phyloP scores from a whole-genome alignment of 2,329 filamentous ascomycete species.

The Amauroascus niger region DNA sequence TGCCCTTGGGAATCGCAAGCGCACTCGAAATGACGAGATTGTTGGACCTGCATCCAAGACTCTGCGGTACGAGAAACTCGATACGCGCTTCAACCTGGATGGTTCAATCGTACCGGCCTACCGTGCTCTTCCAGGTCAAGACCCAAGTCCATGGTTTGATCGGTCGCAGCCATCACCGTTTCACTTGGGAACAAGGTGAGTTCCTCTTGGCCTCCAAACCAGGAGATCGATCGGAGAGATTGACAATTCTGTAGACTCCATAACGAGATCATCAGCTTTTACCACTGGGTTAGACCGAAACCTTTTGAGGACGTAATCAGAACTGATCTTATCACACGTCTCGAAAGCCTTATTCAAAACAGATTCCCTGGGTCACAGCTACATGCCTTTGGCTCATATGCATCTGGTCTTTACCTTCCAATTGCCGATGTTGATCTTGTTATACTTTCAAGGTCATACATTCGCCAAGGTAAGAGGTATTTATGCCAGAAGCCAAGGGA shows the following conservation, averaged over 20 bases:
- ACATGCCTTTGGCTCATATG: slow-evolving; percentile 83
- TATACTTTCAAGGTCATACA: slow-evolving; percentile 55
- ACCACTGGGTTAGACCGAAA: slow-evolving; percentile 68
- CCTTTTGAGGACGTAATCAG: slow-evolving; percentile 70
- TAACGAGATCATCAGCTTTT: slow-evolving; percentile 83
- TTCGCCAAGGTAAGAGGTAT: slow-evolving; percentile 44
- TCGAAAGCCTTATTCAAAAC: slow-evolving; percentile 51
- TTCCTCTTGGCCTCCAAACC: neutral
- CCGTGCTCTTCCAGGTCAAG: slow-evolving; percentile 35
- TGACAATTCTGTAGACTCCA: slow-evolving; percentile 54
- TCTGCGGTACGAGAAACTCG: slow-evolving; percentile 46
- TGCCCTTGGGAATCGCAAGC: slow-evolving; percentile 59
- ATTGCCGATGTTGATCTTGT: slow-evolving; percentile 93
- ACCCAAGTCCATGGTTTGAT: slow-evolving; percentile 54
- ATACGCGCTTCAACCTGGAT: slow-evolving; percentile 40
- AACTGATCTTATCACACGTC: slow-evolving; percentile 57
- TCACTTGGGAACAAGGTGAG: slow-evolving; percentile 30
- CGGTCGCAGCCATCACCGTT: slow-evolving; percentile 22
- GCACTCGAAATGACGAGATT: slow-evolving; percentile 60
- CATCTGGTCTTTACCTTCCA: slow-evolving; percentile 66
- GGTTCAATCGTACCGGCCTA: slow-evolving; percentile 47
- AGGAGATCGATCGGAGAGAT: neutral
- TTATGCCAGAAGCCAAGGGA: slow-evolving; percentile 43
- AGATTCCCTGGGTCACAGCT: slow-evolving; percentile 55
- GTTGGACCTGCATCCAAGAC: slow-evolving; percentile 40